Evolutionary conservation across 768 basidiomycete genomes (phyloP).

Genomic region (Amanita jacksonii): DNA sequence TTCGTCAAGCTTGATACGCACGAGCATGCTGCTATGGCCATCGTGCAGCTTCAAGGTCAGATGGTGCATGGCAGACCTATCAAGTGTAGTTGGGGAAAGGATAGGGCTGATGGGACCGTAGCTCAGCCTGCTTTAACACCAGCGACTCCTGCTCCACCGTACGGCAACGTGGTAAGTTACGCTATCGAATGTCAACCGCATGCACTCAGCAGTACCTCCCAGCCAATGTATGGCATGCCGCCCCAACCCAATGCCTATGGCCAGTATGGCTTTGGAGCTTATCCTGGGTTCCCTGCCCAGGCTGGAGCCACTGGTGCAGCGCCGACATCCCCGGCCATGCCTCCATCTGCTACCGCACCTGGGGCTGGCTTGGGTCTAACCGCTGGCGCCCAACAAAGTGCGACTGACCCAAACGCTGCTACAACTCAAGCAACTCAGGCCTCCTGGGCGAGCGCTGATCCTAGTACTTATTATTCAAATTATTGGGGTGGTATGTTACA

Average conservation of each 20-base stretch:
- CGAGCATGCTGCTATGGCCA: slow-evolving; percentile 97
- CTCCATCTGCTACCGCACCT: slow-evolving; percentile 43
- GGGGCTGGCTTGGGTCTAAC: slow-evolving; percentile 46
- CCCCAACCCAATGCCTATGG: slow-evolving; percentile 74
- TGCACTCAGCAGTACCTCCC: slow-evolving; percentile 7
- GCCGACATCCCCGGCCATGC: slow-evolving; percentile 49
- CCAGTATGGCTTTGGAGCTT: slow-evolving; percentile 70
- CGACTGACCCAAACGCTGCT: slow-evolving; percentile 42
- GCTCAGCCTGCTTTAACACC: slow-evolving; percentile 53
- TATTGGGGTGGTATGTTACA: slow-evolving; percentile 70
- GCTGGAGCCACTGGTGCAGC: slow-evolving; percentile 38
- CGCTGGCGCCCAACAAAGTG: slow-evolving; percentile 49
- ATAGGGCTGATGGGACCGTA: slow-evolving; percentile 66
- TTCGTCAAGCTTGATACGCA: slow-evolving; percentile 99
- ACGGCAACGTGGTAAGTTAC: slow-evolving; percentile 67
- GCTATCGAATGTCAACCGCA: background rate
- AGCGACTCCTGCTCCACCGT: slow-evolving; percentile 50
- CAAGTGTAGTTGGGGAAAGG: slow-evolving; percentile 99
- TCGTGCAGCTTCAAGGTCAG: slow-evolving; percentile 93
- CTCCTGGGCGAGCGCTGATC: slow-evolving; percentile 71
- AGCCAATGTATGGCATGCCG: slow-evolving; percentile 90
- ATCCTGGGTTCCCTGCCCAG: slow-evolving; percentile 61
- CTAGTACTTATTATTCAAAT: slow-evolving; percentile 67
- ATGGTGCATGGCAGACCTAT: slow-evolving; percentile 96
- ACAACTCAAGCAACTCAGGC: slow-evolving; percentile 54